Evolutionary conservation across 202 grass and related monocot genomes (phyloP), one percentile per base, ranked within the genome.

Genomic region (Dendrocalamus latiflorus): DNA sequence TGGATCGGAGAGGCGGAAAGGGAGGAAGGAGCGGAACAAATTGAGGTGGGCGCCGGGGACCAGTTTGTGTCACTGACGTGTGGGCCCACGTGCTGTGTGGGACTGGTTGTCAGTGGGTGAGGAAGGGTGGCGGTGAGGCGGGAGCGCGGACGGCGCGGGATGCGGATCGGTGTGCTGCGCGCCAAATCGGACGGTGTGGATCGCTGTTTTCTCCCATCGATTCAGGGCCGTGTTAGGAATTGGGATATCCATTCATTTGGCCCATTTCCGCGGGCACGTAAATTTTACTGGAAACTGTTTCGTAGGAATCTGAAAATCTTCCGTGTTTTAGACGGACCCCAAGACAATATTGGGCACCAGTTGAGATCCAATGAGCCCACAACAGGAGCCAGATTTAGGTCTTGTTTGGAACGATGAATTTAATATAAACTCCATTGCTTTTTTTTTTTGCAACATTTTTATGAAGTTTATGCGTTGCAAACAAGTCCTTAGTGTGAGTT

Each of bases 151-250:
- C n/a, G 20, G 45, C 84, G 72, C 56, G 72, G 78, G 65, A 77
- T 65, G 79, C 55, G 65, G 72, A 86, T 72, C 63, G 62, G 61
- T n/a, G 24, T 56, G 4, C 9, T 70, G 25, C 30, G 63, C 72
- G 85, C 85, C 78, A 87, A 82, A 87, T 83, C 65, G 45, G 72
- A 87, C 80, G 70, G 71, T 22, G 8, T 16, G 18, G 3, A 37
- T 39, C 4, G 10, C 21, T 54, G 36, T 28, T 72, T 64, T 8
- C 21, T 54, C 6, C n/a, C 1, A 43, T 74, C 6, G 4, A 54
- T 33, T 63, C n/a, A n/a, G n/a, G n/a, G n/a, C n/a, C n/a, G 79
- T 7, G 5, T 24, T 54, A 5, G 18, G 8, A 2, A 38, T 33
- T 22, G 8, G 14, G 18, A 42, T 1, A 12, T 13, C 22, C 25